Percentiles rank a stretch among this genome's conserved stretches.
phyloP scores from a whole-genome alignment of 257 asterid genomes.

The Solanum lignicaule region DNA sequence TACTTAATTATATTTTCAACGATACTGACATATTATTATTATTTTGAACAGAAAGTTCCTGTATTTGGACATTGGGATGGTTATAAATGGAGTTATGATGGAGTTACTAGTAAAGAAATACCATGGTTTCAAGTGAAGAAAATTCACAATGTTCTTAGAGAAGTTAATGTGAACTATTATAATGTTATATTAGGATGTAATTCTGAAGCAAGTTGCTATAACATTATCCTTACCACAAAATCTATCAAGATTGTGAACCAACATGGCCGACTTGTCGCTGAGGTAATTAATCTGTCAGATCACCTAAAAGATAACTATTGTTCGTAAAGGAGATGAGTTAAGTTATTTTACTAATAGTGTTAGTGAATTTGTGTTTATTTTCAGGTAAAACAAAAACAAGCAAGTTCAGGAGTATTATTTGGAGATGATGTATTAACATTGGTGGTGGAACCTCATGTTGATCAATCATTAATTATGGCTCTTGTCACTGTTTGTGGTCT shows the following conservation, averaged over 20 bases:
- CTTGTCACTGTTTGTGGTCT: slow-evolving; percentile 44
- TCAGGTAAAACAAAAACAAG: slow-evolving; percentile 42
- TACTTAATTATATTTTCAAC: not conserved
- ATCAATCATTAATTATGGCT: slow-evolving; percentile 48
- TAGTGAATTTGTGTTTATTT: not conserved
- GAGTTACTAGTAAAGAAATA: slow-evolving; percentile 5
- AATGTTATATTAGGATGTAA: slow-evolving; percentile 14
- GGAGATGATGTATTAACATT: slow-evolving; percentile 57
- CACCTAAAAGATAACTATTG: not conserved
- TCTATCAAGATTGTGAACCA: slow-evolving; percentile 22
- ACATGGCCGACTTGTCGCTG: slow-evolving; percentile 24
- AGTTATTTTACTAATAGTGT: not conserved
- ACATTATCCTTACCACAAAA: slow-evolving; percentile 18
- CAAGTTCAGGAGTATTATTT: slow-evolving; percentile 31
- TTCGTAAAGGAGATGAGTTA: not conserved
- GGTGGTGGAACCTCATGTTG: slow-evolving; percentile 45
- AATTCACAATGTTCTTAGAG: slow-evolving; percentile 1
- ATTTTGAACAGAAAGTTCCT: slow-evolving; percentile 11
- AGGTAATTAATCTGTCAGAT: slow-evolving; percentile 6
- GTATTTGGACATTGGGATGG: slow-evolving; percentile 31
- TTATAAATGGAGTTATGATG: slow-evolving; percentile 9
- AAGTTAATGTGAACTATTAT: slow-evolving; percentile 3
- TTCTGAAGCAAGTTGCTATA: slow-evolving; percentile 4
- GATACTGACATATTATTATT: not conserved
- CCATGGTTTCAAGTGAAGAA: slow-evolving; percentile 29